These are phyloP conservation scores for Entomortierella parvispora DNA, from an alignment of 192 early-diverging fungal species.

Conservation along the genomic window DNA sequence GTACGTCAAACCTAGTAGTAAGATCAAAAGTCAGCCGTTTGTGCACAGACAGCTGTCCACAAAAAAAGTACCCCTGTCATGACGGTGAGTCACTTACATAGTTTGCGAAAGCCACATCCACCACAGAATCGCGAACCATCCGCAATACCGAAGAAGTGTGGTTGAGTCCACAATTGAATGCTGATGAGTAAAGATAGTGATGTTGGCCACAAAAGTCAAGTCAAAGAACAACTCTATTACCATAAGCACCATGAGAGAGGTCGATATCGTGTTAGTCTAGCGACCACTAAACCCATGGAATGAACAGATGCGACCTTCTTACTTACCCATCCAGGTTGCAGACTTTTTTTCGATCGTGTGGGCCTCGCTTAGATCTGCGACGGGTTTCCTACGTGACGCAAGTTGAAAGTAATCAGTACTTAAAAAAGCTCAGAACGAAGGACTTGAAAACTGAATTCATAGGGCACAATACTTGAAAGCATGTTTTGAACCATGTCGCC, in stretches of 20 bases:
- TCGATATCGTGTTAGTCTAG: background rate
- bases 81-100: conserved; percentile 17
- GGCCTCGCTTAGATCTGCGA: conserved; percentile 15
- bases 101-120: conserved; percentile 61
- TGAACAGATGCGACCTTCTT: background rate
- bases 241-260: background rate
- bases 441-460: no score
- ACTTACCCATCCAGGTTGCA: conserved; percentile 45
- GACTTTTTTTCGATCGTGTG: conserved; percentile 20
- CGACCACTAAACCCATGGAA: background rate
- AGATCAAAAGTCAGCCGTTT: no score
- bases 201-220: conserved; percentile 59
- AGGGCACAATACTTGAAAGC: conserved; percentile 50
- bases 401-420: no score
- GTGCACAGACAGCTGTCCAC: no score
- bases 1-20: conserved; percentile 29
- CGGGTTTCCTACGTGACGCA: conserved; percentile 18
- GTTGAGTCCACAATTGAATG: conserved; percentile 53
- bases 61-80: no score
- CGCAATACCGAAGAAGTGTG: conserved; percentile 48
- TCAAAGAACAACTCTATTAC: conserved; percentile 58
- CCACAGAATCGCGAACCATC: conserved; percentile 59
- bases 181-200: conserved; percentile 59
- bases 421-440: no score
- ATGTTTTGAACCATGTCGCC: conserved; percentile 12